phyloP scores from a whole-genome alignment of 768 basidiomycete genomes.

The Kwoniella mangroviensis region DNA sequence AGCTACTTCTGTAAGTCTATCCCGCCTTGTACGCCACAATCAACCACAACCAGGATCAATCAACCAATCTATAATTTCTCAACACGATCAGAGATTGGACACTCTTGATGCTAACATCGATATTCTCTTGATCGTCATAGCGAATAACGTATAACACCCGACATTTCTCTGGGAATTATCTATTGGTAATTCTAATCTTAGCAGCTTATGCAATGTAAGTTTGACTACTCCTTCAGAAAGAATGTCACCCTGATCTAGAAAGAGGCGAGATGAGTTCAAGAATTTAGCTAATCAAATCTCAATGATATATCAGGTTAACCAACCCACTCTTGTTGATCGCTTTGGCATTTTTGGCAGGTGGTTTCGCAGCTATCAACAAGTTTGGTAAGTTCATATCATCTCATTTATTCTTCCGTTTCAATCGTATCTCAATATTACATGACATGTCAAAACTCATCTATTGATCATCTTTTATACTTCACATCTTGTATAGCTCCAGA shows the following conservation, averaged over 20 bases:
- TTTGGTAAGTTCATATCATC: slow-evolving; percentile 68
- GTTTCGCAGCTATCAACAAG: slow-evolving; percentile 86
- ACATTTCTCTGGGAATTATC: slow-evolving; percentile 76
- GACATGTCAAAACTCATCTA: no score
- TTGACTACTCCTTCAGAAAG: neutral
- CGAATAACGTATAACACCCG: slow-evolving; percentile 90
- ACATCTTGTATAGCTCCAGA: slow-evolving; percentile 68
- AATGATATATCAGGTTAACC: slow-evolving; percentile 74
- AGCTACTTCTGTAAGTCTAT: slow-evolving; percentile 50
- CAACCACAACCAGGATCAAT: no score
- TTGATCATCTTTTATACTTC: neutral
- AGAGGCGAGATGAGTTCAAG: no score
- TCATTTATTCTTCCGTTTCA: neutral
- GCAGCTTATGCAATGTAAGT: slow-evolving; percentile 79
- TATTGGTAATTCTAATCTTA: slow-evolving; percentile 85
- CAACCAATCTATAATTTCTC: no score
- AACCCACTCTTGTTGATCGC: slow-evolving; percentile 79
- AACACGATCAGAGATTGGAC: no score
- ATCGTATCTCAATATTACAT: no score
- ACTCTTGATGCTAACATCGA: no score
- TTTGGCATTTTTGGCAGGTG: slow-evolving; percentile 82
- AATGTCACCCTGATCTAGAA: no score
- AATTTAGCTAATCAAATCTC: no score
- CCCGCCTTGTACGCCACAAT: neutral
- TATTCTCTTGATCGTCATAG: no score